These are phyloP conservation scores for Boletus bicolor DNA, from an alignment of 768 basidiomycete genomes.

Conservation along the genomic window DNA sequence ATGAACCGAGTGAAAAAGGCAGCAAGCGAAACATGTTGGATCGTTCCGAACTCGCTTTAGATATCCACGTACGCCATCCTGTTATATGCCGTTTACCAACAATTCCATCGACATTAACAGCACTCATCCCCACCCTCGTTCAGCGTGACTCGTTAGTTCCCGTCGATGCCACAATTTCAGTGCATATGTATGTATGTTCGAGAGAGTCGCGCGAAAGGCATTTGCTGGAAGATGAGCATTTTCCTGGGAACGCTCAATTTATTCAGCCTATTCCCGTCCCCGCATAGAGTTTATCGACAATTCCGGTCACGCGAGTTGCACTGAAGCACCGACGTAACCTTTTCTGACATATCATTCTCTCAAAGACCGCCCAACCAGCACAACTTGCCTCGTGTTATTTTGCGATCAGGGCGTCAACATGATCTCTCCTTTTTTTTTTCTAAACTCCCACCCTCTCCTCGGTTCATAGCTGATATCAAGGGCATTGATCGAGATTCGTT, in stretches of 20 bases:
- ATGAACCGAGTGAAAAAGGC: slow-evolving; percentile 95
- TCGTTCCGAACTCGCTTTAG: slow-evolving; percentile 17
- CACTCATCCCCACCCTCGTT: background rate
- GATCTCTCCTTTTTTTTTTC: background rate
- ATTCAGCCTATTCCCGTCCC: background rate
- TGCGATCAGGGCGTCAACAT: background rate
- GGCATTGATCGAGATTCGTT: background rate
- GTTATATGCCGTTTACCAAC: background rate
- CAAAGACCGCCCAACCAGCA: background rate
- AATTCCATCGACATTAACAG: background rate
- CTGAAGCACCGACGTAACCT: background rate
- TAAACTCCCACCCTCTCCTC: background rate
- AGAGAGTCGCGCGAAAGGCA: background rate
- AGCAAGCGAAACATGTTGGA: slow-evolving; percentile 54
- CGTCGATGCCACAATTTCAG: background rate
- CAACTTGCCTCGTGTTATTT: slow-evolving; percentile 13
- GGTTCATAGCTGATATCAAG: background rate
- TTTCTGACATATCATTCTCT: background rate
- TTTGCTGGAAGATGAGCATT: background rate
- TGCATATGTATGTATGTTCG: background rate
- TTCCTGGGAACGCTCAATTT: background rate
- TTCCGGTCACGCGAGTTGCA: background rate
- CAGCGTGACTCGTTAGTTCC: background rate
- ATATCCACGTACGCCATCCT: slow-evolving; percentile 14
- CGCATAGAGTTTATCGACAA: background rate